phyloP scores from a whole-genome alignment of 1,139 yeast genomes.

The Pichia sp. region DNA sequence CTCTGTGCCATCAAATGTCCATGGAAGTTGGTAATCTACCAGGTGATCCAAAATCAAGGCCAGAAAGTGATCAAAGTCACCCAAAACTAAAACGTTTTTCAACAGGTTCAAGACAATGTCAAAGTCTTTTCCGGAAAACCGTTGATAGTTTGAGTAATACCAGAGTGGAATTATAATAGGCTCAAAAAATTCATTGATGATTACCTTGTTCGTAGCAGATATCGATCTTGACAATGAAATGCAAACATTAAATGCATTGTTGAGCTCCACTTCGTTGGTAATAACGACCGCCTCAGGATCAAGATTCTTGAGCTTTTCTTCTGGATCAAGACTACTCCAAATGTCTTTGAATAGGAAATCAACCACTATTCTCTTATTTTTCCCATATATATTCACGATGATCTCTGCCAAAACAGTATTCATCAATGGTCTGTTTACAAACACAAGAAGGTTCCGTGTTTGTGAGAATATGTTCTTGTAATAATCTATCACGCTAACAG shows the following conservation, averaged over 20 bases:
- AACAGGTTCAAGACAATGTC: conserved; percentile 41
- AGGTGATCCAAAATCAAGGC: conserved; percentile 4
- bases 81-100: conserved; percentile 27
- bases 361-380: conserved; percentile 43
- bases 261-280: conserved; percentile 43
- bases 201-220: conserved; percentile 27
- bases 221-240: conserved; percentile 51
- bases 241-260: conserved; percentile 59
- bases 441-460: conserved; percentile 46
- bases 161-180: conserved; percentile 49
- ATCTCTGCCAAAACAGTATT: conserved; percentile 53
- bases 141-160: conserved; percentile 52
- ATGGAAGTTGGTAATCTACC: conserved; percentile 34
- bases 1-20: conserved; percentile 43
- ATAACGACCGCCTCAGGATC: conserved; percentile 20
- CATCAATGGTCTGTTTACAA: conserved; percentile 55
- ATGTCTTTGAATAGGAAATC: conserved; percentile 53
- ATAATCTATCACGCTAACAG: conserved; percentile 41
- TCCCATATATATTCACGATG: conserved; percentile 45
- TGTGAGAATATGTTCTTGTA: conserved; percentile 53
- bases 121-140: conserved; percentile 32
- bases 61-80: conserved; percentile 20
- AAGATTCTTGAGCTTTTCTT: background rate
- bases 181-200: conserved; percentile 36
- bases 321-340: conserved; percentile 40